Evolutionary conservation across 73 alveolate genomes (phyloP).

Genomic region (Paramecium sexaurelia): DNA sequence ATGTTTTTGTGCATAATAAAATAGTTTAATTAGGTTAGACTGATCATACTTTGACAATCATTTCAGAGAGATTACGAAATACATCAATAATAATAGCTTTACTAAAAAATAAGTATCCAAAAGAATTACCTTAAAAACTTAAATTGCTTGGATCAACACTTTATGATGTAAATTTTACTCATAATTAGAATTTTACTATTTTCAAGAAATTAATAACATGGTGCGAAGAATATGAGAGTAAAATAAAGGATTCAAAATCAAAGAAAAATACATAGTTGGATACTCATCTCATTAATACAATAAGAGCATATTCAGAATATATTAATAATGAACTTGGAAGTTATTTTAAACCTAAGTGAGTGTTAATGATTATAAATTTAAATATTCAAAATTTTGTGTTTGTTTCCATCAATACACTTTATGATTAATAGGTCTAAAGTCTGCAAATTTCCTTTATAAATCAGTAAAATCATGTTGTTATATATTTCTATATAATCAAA

Average conservation of each 20-base stretch:
- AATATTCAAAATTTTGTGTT: not conserved
- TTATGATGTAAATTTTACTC: not conserved
- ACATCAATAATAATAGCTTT: not conserved
- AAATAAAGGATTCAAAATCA: not conserved
- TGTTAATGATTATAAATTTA: not conserved
- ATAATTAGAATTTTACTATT: not conserved
- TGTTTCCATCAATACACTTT: not conserved
- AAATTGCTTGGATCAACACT: not conserved
- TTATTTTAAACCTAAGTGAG: not conserved
- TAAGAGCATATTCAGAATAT: not conserved
- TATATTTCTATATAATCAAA: not conserved
- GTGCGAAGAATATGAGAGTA: not conserved
- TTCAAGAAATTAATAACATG: not conserved
- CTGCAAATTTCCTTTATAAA: not conserved
- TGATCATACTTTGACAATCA: not conserved
- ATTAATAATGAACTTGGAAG: not conserved
- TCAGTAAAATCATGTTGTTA: not conserved
- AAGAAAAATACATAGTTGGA: not conserved
- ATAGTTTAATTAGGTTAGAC: not conserved
- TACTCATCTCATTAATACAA: not conserved
- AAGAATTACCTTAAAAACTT: not conserved
- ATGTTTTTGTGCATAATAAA: not conserved
- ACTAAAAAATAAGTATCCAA: not conserved
- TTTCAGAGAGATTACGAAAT: conserved; percentile 18
- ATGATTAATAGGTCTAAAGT: not conserved